Evolutionary conservation across 2,329 filamentous ascomycete species (phyloP).

Genomic region (Colletotrichum magnum): DNA sequence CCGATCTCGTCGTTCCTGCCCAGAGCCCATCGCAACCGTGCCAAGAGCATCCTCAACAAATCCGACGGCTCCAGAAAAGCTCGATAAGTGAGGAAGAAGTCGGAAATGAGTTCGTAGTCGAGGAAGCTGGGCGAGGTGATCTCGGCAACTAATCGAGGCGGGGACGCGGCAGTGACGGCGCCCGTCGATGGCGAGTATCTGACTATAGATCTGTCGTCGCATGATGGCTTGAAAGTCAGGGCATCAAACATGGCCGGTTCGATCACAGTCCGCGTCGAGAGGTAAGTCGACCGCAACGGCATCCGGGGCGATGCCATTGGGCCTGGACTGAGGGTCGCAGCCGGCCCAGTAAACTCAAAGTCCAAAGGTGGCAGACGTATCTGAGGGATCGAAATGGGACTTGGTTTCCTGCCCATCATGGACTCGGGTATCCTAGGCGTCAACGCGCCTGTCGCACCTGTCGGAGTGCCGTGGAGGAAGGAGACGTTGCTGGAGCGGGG

Average conservation of each 20-base stretch:
- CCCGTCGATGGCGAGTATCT: slow-evolving; percentile 80
- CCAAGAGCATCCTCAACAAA: slow-evolving; percentile 86
- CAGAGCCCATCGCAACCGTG: slow-evolving; percentile 89
- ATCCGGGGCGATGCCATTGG: slow-evolving; percentile 53
- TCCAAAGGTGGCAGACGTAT: slow-evolving; percentile 46
- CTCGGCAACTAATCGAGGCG: slow-evolving; percentile 91
- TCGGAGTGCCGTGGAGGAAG: slow-evolving; percentile 55
- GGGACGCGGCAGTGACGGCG: slow-evolving; percentile 89
- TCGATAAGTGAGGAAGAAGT: slow-evolving; percentile 97
- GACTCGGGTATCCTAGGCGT: slow-evolving; percentile 49
- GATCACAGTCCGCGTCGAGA: slow-evolving; percentile 66
- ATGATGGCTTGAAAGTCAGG: slow-evolving; percentile 82
- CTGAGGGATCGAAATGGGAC: slow-evolving; percentile 54
- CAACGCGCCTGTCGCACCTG: slow-evolving; percentile 48
- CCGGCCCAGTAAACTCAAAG: slow-evolving; percentile 42
- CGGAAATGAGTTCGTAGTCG: slow-evolving; percentile 96
- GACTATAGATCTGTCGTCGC: slow-evolving; percentile 85
- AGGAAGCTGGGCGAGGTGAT: slow-evolving; percentile 97
- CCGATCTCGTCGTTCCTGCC: slow-evolving; percentile 85
- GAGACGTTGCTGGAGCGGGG: slow-evolving; percentile 72
- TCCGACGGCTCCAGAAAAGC: slow-evolving; percentile 84
- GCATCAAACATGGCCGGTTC: slow-evolving; percentile 86
- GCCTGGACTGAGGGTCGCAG: slow-evolving; percentile 27
- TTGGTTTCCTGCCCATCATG: slow-evolving; percentile 52
- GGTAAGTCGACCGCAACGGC: slow-evolving; percentile 62